Percentiles rank a stretch among this genome's conserved stretches.
Evolutionary conservation across 1,139 yeast species (phyloP).

Genomic region (Casaregolazyma suthepensis): DNA sequence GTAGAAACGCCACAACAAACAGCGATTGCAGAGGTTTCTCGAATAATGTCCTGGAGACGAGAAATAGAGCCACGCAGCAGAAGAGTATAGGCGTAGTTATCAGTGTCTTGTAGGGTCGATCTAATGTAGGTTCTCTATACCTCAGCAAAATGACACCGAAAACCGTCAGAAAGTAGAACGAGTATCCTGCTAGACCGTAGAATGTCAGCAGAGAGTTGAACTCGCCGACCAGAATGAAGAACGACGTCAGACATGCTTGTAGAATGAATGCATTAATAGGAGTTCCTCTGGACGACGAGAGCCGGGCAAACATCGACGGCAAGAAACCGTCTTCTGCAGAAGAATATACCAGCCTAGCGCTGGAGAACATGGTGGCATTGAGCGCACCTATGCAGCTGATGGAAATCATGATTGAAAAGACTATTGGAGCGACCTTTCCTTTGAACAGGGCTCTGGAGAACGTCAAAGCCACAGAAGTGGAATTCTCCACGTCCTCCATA

Average conservation of each 20-base stretch:
- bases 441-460: constrained; percentile 30
- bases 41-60: constrained; percentile 32
- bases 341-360: constrained; percentile 35
- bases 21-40: constrained; percentile 32
- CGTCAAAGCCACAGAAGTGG: constrained; percentile 36
- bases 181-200: constrained; percentile 38
- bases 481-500: constrained; percentile 27
- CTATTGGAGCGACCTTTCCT: constrained; percentile 24
- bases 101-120: constrained; percentile 36
- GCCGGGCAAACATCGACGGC: constrained; percentile 30
- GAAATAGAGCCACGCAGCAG: constrained; percentile 35
- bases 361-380: constrained; percentile 36
- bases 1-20: constrained; percentile 29
- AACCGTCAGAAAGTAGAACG: constrained; percentile 37
- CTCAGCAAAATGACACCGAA: constrained; percentile 36
- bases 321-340: constrained; percentile 35
- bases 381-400: constrained; percentile 38
- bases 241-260: constrained; percentile 29
- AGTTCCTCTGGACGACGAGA: constrained; percentile 27
- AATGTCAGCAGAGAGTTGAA: constrained; percentile 34
- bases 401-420: constrained; percentile 34
- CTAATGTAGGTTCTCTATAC: constrained; percentile 31
- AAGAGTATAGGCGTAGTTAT: constrained; percentile 35
- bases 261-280: constrained; percentile 35
- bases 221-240: constrained; percentile 34